Evolutionary conservation across 2,329 filamentous ascomycete genomes (phyloP).

Genomic region (Didymella segeticola): DNA sequence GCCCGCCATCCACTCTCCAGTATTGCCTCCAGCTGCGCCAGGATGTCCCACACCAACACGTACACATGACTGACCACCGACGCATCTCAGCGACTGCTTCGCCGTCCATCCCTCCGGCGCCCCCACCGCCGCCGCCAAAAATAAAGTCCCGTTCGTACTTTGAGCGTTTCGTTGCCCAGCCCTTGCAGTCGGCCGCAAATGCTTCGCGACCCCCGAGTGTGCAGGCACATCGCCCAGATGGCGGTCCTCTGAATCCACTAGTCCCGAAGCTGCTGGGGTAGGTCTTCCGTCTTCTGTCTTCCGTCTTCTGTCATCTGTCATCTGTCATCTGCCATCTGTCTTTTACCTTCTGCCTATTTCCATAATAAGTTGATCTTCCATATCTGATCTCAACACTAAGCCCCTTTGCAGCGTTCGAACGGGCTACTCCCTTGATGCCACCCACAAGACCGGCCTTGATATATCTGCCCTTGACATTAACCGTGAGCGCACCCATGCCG

Average conservation of each 20-base stretch:
- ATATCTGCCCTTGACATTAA: slow-evolving; percentile 70
- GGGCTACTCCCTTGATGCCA: slow-evolving; percentile 61
- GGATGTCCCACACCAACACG: slow-evolving; percentile 10
- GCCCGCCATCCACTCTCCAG: slow-evolving; percentile 3
- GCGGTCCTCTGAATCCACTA: slow-evolving; percentile 45
- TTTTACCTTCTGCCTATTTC: too few relatives aligned
- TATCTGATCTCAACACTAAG: slow-evolving; percentile 17
- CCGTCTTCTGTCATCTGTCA: neutral
- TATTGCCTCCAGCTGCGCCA: slow-evolving; percentile 5
- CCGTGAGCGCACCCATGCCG: slow-evolving; percentile 66
- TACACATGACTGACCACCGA: slow-evolving; percentile 31
- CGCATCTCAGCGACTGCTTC: slow-evolving; percentile 22
- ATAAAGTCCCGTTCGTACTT: slow-evolving; percentile 45
- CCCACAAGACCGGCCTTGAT: slow-evolving; percentile 69
- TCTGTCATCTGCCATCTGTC: neutral
- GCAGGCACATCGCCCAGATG: slow-evolving; percentile 52
- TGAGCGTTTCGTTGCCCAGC: slow-evolving; percentile 62
- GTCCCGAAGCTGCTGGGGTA: slow-evolving; percentile 47
- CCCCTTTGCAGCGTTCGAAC: slow-evolving; percentile 48
- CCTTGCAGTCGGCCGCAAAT: slow-evolving; percentile 55
- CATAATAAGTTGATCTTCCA: too few relatives aligned
- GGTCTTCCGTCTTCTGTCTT: slow-evolving; percentile 20
- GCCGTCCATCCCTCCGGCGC: slow-evolving; percentile 40
- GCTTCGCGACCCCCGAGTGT: slow-evolving; percentile 62
- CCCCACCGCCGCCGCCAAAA: slow-evolving; percentile 46